Percentiles rank a stretch among this genome's conserved stretches.
Evolutionary conservation across 2,329 filamentous ascomycete genomes (phyloP).

Genomic region (Leptographium radiaticola): DNA sequence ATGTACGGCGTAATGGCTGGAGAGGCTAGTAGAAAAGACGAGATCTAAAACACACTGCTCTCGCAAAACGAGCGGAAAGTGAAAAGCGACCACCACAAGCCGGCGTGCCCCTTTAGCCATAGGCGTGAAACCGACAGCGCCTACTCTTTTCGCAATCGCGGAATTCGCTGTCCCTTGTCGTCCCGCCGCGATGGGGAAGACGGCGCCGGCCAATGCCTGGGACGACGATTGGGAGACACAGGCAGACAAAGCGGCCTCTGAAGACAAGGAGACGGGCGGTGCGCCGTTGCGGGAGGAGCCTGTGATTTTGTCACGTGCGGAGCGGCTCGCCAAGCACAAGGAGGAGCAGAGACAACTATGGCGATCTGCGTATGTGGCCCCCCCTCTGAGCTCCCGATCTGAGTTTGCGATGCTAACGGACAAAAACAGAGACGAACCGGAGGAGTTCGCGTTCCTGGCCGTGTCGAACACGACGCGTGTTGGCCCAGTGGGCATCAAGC

Average conservation of each 20-base stretch:
- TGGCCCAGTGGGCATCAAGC: conserved; percentile 58
- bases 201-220: conserved; percentile 61
- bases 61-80: not conserved
- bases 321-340: conserved; percentile 66
- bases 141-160: too few relatives aligned
- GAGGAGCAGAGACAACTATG: conserved; percentile 78
- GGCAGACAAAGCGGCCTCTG: conserved; percentile 43
- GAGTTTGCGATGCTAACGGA: not conserved
- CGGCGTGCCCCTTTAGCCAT: not conserved
- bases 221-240: conserved; percentile 78
- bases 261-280: conserved; percentile 1
- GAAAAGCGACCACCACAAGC: not conserved
- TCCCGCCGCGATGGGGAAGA: conserved; percentile 27
- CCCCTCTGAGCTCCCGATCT: not conserved
- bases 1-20: not conserved
- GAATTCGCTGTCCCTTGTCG: too few relatives aligned
- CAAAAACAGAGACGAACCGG: conserved; percentile 50
- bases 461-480: conserved; percentile 28
- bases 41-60: not conserved
- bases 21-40: not conserved
- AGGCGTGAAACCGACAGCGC: not conserved
- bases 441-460: conserved; percentile 58
- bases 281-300: conserved; percentile 14
- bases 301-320: conserved; percentile 51
- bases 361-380: conserved; percentile 62